Percentiles rank a stretch among this genome's conserved stretches.
phyloP scores from a whole-genome alignment of 2,329 filamentous ascomycete species.

The Ophiostoma populinum region DNA sequence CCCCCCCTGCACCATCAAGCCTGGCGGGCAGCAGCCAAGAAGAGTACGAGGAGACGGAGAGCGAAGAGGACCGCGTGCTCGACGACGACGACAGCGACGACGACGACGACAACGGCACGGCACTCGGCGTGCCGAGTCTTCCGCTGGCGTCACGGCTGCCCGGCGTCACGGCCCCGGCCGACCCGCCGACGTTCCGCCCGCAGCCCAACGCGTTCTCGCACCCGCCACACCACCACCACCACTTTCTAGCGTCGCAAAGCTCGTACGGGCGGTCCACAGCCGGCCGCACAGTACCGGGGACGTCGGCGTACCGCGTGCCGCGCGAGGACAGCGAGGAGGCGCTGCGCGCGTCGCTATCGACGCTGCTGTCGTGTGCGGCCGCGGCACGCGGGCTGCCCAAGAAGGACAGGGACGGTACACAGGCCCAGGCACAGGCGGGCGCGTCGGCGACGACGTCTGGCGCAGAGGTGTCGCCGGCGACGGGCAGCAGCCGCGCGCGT shows the following conservation, averaged over 20 bases:
- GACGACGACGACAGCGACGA: constrained; percentile 29
- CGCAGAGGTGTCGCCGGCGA: constrained; percentile 18
- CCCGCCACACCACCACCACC: constrained; percentile 38
- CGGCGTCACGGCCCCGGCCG: constrained; percentile 24
- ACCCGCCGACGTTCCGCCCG: constrained; percentile 50
- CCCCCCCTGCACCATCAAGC: constrained; percentile 12
- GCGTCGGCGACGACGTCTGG: background rate
- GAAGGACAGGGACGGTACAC: no score
- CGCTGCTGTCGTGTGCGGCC: constrained; percentile 82
- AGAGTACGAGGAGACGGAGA: constrained; percentile 88
- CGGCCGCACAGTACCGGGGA: background rate
- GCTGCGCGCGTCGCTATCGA: constrained; percentile 81
- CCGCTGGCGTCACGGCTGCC: background rate
- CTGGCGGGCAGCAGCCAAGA: constrained; percentile 61
- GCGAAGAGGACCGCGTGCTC: constrained; percentile 58
- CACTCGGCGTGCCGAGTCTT: constrained; percentile 40
- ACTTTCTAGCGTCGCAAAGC: no score
- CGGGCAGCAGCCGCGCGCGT: constrained; percentile 23
- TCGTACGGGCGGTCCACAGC: no score
- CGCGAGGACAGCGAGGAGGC: constrained; percentile 86
- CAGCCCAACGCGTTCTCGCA: constrained; percentile 89
- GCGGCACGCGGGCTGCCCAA: constrained; percentile 73
- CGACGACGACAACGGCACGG: constrained; percentile 63
- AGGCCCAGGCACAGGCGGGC: no score
- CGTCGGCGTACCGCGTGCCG: constrained; percentile 55